Percentiles rank a stretch among this genome's conserved stretches.
These are phyloP conservation scores for Beauveria scarabaeidicola DNA, from an alignment of 2,329 filamentous ascomycete species.

Conservation along the genomic window DNA sequence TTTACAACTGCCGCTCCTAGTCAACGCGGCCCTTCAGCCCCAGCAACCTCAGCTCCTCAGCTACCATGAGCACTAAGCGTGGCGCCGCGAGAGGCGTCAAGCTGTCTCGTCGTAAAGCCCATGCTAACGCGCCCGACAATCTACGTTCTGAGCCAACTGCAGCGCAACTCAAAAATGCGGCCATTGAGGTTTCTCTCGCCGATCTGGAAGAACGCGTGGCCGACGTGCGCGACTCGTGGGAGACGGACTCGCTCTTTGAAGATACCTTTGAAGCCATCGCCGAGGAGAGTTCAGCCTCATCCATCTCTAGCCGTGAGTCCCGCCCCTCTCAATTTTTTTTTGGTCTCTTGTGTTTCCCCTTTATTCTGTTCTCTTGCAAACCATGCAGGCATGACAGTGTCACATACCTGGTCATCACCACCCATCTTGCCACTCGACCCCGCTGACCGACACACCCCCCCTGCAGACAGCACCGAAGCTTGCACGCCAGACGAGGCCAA, in stretches of 20 bases:
- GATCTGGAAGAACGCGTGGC: constrained; percentile 45
- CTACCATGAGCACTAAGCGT: constrained; percentile 23
- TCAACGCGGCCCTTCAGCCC: background rate
- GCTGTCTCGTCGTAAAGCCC: constrained; percentile 25
- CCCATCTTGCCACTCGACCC: background rate
- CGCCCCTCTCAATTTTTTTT: constrained; percentile 7
- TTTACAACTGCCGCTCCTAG: background rate
- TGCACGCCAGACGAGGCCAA: constrained; percentile 63
- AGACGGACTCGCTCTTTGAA: constrained; percentile 55
- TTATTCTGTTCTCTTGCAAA: background rate
- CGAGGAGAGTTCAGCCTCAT: constrained; percentile 36
- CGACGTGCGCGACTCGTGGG: constrained; percentile 49
- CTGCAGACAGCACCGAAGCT: constrained; percentile 32
- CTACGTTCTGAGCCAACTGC: constrained; percentile 26
- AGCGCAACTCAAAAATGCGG: constrained; percentile 28
- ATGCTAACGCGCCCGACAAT: constrained; percentile 28
- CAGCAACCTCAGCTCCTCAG: background rate
- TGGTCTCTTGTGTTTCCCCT: background rate
- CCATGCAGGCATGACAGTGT: background rate
- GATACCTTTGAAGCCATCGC: constrained; percentile 52
- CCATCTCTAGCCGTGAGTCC: constrained; percentile 35
- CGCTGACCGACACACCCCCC: background rate
- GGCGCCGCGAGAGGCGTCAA: constrained; percentile 23
- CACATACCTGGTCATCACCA: constrained; percentile 4
- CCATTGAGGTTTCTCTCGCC: constrained; percentile 27